These are phyloP conservation scores for Colletotrichum eleusines DNA, from an alignment of 2,329 filamentous ascomycete genomes.

Conservation along the genomic window DNA sequence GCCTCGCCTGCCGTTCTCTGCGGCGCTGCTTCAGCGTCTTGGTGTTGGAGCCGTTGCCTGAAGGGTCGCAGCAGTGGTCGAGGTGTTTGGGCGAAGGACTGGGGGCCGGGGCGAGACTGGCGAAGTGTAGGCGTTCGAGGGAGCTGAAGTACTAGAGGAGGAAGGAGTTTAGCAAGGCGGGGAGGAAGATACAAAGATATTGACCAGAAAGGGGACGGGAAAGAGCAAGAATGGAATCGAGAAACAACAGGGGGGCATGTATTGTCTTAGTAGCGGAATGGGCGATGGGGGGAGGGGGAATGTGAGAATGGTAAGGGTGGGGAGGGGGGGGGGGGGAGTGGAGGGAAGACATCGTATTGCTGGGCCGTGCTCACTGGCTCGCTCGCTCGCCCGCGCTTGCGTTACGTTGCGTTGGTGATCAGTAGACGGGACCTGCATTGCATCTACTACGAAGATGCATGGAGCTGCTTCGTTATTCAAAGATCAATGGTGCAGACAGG, in stretches of 20 bases:
- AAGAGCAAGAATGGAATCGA: constrained; percentile 34
- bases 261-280: constrained; percentile 57
- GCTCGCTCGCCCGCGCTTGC: constrained; percentile 8
- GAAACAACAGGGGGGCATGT: constrained; percentile 49
- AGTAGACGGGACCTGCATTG: constrained; percentile 27
- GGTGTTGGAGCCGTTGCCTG: constrained; percentile 21
- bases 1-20: constrained; percentile 31
- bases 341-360: constrained; percentile 9
- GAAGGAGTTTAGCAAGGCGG: constrained; percentile 38
- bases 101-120: constrained; percentile 36
- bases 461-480: not conserved
- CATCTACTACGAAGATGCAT: constrained; percentile 34
- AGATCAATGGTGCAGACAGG: not conserved
- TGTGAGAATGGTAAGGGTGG: constrained; percentile 6
- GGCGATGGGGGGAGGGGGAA: constrained; percentile 21
- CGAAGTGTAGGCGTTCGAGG: constrained; percentile 75
- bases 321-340: not conserved
- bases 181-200: constrained; percentile 22
- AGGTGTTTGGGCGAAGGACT: constrained; percentile 29
- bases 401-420: constrained; percentile 23
- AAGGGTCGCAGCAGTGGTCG: constrained; percentile 26
- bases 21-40: constrained; percentile 42
- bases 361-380: constrained; percentile 16
- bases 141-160: constrained; percentile 76
- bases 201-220: constrained; percentile 8